Base-by-base conservation (phyloP, 2,329 filamentous ascomycete genomes). In the Penicillium sp. region DNA sequence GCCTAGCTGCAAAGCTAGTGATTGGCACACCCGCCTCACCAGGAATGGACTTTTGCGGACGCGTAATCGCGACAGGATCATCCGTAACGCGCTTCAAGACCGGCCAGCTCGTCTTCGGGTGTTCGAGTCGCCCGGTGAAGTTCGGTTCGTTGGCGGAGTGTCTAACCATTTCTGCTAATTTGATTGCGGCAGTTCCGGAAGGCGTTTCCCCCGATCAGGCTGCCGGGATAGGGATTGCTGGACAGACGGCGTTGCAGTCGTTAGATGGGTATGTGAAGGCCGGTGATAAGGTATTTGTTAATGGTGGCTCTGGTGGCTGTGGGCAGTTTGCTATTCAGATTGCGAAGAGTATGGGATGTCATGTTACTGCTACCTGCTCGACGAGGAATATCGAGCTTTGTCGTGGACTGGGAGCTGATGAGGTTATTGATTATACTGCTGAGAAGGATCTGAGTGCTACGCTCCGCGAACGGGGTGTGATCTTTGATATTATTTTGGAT, bases 241-340 rank as follows among this genome's bases (percentile, higher is more conserved):
- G 73, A 1, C 64, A 77, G 58, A 82, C 81, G 3, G 79, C 80
- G 3, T 80, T 79, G 58, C 79, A 83, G 65, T 67, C 70, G 31
- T 72, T 84, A 24, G 68, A 81, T n/a, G 76, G 77, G 1, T 70
- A 78, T 55, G 77, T 81, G 47, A 73, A 75, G 22, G 58, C 70
- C 4, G 84, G 84, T n/a, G 78, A 83, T 51, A 81, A 79, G 63
- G 77, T 89, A 8, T 84, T 89, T 64, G 81, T 89, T 69, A 88
- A 89, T 61, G 86, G 85, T 13, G 86, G 85, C 0, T 84, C 80
- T 6, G 87, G 87, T 10, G 86, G 86, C 0, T 81, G 79, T 1
- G 87, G 87, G 0, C 79, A 80, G 0, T 87, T 80, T 56, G 82
- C 78, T 0, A 84, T 89, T 52, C 86, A 89, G 66, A 80, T 89